Conservation (phyloP, 2,329 filamentous ascomycete species). For the Ceratocystis huliohia region DNA sequence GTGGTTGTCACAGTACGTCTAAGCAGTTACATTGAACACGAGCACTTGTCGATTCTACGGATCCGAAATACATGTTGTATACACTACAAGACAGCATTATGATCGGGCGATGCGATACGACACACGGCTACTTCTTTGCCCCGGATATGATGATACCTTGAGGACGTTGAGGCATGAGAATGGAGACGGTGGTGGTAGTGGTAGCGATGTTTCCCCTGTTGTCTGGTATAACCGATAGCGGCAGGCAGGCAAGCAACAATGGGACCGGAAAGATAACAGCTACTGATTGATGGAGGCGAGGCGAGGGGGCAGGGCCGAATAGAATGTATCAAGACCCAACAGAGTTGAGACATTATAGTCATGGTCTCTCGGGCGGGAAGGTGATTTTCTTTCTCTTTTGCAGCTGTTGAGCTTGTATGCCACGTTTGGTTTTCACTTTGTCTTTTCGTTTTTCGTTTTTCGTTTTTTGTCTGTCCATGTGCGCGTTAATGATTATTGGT, state of each 20-base stretch:
- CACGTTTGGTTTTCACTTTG: slow-evolving; percentile 8
- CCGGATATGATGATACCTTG: slow-evolving; percentile 16
- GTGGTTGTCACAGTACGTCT: slow-evolving; percentile 89
- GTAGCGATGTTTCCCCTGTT: neutral
- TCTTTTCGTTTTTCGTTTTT: neutral
- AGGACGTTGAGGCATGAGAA: neutral
- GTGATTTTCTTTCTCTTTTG: slow-evolving; percentile 10
- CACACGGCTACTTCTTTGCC: neutral
- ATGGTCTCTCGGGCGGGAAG: neutral
- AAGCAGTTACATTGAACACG: slow-evolving; percentile 28
- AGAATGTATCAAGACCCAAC: neutral
- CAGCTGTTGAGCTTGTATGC: slow-evolving; percentile 4
- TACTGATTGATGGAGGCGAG: neutral
- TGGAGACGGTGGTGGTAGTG: neutral
- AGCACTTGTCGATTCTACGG: neutral
- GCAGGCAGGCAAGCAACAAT: neutral
- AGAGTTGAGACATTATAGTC: slow-evolving; percentile 2
- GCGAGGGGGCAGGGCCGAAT: neutral
- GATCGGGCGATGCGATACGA: slow-evolving; percentile 1
- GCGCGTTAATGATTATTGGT: slow-evolving; percentile 19
- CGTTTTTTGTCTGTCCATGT: slow-evolving; percentile 12
- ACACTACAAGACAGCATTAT: neutral
- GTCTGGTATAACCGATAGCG: neutral
- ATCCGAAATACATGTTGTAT: neutral
- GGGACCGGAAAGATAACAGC: neutral